Evolutionary conservation across 495 filamentous ascomycete species (phyloP), one percentile per base, ranked within the genome.

Genomic region (Tuber calosporum): DNA sequence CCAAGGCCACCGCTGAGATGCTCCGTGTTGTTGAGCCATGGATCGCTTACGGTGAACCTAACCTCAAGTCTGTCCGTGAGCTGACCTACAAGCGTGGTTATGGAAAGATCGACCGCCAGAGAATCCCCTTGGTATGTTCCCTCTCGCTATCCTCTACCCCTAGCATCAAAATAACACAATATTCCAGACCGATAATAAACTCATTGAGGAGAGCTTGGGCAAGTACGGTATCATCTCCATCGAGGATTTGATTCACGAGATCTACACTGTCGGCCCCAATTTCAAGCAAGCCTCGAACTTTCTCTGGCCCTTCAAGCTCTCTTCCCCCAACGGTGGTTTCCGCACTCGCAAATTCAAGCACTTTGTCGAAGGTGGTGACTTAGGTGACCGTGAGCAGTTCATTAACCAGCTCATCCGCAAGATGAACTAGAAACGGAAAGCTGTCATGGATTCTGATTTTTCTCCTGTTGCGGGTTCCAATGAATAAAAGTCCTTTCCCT

Each of bases 21-120:
- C 87, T 97, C 83, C 96, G 93, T 87, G 89, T 97, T 80, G 92
- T 97, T 85, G 93, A 97, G 88, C 94, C 94, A 81, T 97, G 92
- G 89, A 91, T 98, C 82, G 94, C 96, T 83, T 99, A 97, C 84
- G 96, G 95, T 83, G 97, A 97, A 87, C 96, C 95, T 85, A 97
- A 97, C 88, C 90, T 97, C 77, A 99, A 98, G 91, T 90, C 88
- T 85, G 91, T 99, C 85, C 94, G 94, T 84, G 95, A 99, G 87
- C 92, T 99, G 83, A 87, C 98, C 88, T 98, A 98, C 90, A 99
- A 98, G 91, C 94, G 94, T 80, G 94, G 94, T 83, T 97, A 98
- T 84, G 94, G 93, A 83, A 98, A 97, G 90, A 85, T 97, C 84
- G 87, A 97, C 86, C 94, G 94, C 89, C 92, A 97, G 88, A 93